These are phyloP conservation scores for Flaveria robusta DNA, from an alignment of 129 eudicot species.

Conservation along the genomic window DNA sequence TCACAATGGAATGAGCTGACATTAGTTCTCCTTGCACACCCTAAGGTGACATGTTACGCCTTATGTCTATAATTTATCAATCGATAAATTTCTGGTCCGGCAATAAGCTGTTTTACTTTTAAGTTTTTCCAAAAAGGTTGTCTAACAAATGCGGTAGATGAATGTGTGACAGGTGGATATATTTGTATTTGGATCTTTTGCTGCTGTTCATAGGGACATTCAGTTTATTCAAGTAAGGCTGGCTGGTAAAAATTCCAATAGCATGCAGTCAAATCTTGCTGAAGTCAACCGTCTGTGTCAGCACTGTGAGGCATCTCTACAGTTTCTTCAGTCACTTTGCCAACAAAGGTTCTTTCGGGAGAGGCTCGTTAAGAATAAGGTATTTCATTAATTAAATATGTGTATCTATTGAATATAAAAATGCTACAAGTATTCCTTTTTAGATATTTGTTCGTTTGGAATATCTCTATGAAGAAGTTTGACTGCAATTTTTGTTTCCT, in stretches of 20 bases:
- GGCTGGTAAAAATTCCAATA: constrained; percentile 40
- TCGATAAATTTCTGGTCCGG: neutral
- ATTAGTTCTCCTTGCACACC: constrained; percentile 70
- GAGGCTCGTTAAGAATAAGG: constrained; percentile 83
- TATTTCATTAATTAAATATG: constrained; percentile 23
- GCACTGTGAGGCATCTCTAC: constrained; percentile 92
- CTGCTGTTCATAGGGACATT: constrained; percentile 66
- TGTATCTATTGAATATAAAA: neutral
- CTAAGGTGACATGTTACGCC: constrained; percentile 52
- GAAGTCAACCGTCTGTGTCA: constrained; percentile 70
- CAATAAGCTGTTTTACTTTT: constrained; percentile 16
- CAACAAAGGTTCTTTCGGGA: constrained; percentile 84
- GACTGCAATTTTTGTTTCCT: constrained; percentile 25
- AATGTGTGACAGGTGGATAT: constrained; percentile 68
- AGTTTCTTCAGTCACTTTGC: constrained; percentile 79
- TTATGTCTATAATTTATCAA: neutral
- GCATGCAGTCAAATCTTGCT: constrained; percentile 39
- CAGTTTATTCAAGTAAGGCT: constrained; percentile 63
- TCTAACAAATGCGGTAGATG: constrained; percentile 21
- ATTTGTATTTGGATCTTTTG: constrained; percentile 70
- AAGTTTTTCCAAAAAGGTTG: neutral
- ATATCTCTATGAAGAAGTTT: constrained; percentile 20
- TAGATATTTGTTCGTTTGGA: constrained; percentile 15
- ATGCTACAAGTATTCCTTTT: neutral
- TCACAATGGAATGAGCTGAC: constrained; percentile 81